phyloP scores from a whole-genome alignment of 768 basidiomycete genomes.

The Krasilnikovozyma curviuscula region DNA sequence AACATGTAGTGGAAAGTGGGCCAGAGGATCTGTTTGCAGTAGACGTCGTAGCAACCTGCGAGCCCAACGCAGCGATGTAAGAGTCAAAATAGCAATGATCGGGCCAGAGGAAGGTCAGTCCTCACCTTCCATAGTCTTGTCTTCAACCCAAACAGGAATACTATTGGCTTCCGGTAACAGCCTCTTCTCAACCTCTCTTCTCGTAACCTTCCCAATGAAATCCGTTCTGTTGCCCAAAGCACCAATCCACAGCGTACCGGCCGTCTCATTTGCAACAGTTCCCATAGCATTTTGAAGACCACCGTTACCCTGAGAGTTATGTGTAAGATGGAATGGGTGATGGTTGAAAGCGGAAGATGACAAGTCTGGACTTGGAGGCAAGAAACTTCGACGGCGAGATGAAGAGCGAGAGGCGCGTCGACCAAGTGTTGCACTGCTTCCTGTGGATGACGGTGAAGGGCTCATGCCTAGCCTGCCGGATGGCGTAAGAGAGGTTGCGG shows the following conservation, averaged over 20 bases:
- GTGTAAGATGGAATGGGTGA: slow-evolving; percentile 7
- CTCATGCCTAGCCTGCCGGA: neutral
- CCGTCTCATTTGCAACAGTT: slow-evolving; percentile 39
- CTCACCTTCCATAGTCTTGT: slow-evolving; percentile 49
- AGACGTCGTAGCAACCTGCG: slow-evolving; percentile 6
- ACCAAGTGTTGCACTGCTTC: neutral
- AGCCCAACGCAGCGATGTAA: neutral
- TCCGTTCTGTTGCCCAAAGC: slow-evolving; percentile 57
- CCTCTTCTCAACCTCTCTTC: slow-evolving; percentile 20
- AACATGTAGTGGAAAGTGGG: slow-evolving; percentile 70
- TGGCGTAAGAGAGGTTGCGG: neutral
- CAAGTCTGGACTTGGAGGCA: neutral
- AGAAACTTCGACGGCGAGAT: slow-evolving; percentile 1
- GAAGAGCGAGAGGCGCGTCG: slow-evolving; percentile 7
- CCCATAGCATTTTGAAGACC: slow-evolving; percentile 62
- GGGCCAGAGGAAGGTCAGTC: neutral
- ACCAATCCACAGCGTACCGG: slow-evolving; percentile 44
- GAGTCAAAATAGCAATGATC: neutral
- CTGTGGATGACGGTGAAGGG: neutral
- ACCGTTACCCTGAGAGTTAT: slow-evolving; percentile 57
- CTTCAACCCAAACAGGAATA: slow-evolving; percentile 49
- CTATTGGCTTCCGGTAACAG: slow-evolving; percentile 22
- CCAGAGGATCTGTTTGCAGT: slow-evolving; percentile 44
- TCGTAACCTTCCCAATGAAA: slow-evolving; percentile 36
- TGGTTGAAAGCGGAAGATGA: neutral